A percentile compares a stretch with the other conserved stretches of the same genome.
Conservation (phyloP, 176 grass and related monocot genomes). For the Cocos nucifera region DNA sequence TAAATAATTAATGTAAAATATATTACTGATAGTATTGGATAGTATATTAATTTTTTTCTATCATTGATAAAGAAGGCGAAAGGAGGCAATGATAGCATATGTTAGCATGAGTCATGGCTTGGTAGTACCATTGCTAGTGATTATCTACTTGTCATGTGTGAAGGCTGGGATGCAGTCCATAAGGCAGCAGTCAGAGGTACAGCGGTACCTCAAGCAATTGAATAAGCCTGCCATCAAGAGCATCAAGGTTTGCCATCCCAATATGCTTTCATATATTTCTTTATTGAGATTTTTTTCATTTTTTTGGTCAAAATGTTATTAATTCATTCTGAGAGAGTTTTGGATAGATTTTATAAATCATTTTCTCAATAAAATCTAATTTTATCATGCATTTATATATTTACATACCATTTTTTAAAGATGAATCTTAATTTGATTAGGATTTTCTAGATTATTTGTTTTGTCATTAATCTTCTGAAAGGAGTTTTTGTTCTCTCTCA, state of each 20-base stretch:
- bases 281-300: neutral
- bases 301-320: neutral
- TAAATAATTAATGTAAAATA: no score
- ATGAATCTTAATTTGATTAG: no score
- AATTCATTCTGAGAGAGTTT: neutral
- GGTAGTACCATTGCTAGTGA: neutral
- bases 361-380: no score
- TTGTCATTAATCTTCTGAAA: no score
- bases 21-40: no score
- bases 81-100: constrained; percentile 21
- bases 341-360: no score
- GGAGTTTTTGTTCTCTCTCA: no score
- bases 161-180: neutral
- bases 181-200: constrained; percentile 19
- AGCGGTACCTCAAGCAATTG: constrained; percentile 30
- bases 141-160: constrained; percentile 8
- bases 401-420: no score
- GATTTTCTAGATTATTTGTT: no score
- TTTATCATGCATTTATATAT: no score
- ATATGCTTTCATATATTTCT: neutral
- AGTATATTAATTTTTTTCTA: no score
- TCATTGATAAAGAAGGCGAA: no score
- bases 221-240: constrained; percentile 48
- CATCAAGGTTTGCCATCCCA: constrained; percentile 27
- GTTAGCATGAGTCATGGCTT: constrained; percentile 8